phyloP scores from a whole-genome alignment of 805 yeast species.

The Kluyveromyces dobzhanskii region DNA sequence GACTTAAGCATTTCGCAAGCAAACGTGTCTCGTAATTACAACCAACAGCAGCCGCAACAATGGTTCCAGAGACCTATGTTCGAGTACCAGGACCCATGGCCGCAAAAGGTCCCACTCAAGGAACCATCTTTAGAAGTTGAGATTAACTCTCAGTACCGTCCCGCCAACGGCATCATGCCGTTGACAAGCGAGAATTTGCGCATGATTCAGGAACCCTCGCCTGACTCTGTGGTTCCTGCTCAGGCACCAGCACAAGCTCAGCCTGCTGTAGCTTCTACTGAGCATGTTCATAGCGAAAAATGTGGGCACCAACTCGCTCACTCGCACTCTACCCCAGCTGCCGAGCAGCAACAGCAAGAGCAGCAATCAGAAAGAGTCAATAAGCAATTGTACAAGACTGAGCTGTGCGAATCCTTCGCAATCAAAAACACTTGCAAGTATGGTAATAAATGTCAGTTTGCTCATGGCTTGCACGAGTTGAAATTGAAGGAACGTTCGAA shows the following conservation, averaged over 20 bases:
- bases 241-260: not conserved
- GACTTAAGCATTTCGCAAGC: no score
- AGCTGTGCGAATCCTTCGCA: constrained; percentile 72
- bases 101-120: constrained; percentile 1
- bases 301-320: not conserved
- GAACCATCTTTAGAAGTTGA: constrained; percentile 21
- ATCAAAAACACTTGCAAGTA: constrained; percentile 73
- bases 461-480: constrained; percentile 77
- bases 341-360: constrained; percentile 5
- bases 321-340: not conserved
- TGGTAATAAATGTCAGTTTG: constrained; percentile 89
- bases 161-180: constrained; percentile 17
- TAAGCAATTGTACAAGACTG: constrained; percentile 80
- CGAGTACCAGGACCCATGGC: constrained; percentile 1
- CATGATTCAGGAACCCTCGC: constrained; percentile 6
- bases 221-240: not conserved
- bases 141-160: constrained; percentile 19
- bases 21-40: no score
- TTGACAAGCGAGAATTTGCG: constrained; percentile 25
- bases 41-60: not conserved
- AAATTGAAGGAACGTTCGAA: constrained; percentile 57
- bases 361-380: constrained; percentile 28
- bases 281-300: constrained; percentile 3
- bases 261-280: constrained; percentile 1
- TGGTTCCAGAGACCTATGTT: constrained; percentile 1